These are phyloP conservation scores for Anisogramma anomala DNA, from an alignment of 2,329 filamentous ascomycete genomes.

Conservation along the genomic window DNA sequence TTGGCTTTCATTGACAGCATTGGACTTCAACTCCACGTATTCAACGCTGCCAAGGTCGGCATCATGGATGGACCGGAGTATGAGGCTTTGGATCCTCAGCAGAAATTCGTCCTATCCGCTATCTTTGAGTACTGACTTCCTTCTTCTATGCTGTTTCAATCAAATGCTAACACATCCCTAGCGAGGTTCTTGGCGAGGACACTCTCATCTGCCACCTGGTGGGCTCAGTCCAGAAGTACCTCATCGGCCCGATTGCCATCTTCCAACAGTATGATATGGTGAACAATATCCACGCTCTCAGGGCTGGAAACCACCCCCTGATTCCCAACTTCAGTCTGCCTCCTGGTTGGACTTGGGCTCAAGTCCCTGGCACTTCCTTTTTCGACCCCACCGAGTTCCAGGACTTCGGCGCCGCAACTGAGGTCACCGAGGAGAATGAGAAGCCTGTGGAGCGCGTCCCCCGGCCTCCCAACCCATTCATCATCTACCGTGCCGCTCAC, in stretches of 20 bases:
- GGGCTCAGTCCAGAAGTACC: neutral
- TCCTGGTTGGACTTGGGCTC: conserved; percentile 11
- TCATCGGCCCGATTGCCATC: conserved; percentile 4
- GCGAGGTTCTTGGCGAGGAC: neutral
- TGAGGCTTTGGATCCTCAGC: neutral
- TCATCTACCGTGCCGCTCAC: conserved; percentile 30
- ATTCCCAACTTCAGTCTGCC: neutral
- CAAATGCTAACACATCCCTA: neutral
- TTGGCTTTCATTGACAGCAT: conserved; percentile 1
- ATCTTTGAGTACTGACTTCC: neutral
- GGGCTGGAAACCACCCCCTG: neutral
- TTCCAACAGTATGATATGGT: conserved; percentile 8
- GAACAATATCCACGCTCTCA: neutral
- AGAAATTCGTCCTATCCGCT: neutral
- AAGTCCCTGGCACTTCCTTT: neutral
- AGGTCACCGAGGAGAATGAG: neutral
- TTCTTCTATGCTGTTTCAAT: neutral
- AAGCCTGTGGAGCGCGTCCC: conserved; percentile 19
- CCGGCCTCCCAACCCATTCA: conserved; percentile 32
- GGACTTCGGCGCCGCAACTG: neutral
- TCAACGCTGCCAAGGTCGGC: neutral
- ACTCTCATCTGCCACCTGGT: neutral
- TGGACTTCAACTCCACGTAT: neutral
- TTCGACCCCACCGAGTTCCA: neutral
- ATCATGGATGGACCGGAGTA: neutral